These are phyloP conservation scores for Azolla pinnata DNA, from an alignment of 75 land plant species.

Conservation along the genomic window DNA sequence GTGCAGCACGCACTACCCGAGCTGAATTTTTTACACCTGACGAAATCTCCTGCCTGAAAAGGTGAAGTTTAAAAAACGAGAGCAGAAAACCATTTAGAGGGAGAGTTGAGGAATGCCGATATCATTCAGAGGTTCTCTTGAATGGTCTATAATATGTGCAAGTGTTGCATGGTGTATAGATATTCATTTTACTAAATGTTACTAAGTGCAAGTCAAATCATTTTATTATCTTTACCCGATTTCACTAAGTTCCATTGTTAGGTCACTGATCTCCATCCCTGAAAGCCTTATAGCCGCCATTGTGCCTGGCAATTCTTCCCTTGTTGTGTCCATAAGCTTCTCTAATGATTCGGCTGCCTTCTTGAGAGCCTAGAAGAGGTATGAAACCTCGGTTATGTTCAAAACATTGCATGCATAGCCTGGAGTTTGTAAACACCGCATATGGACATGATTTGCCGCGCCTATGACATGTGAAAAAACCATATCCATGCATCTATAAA, in stretches of 20 bases:
- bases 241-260: constrained; percentile 98
- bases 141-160: neutral
- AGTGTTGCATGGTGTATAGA: too few species aligned
- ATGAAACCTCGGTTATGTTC: too few species aligned
- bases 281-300: constrained; percentile 95
- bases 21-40: constrained; percentile 83
- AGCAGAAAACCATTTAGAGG: too few species aligned
- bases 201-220: too few species aligned
- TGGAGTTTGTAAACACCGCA: neutral
- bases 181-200: too few species aligned
- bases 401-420: neutral
- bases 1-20: constrained; percentile 72
- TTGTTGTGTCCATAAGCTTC: constrained; percentile 64
- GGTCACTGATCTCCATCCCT: constrained; percentile 97
- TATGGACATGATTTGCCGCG: neutral
- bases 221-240: constrained; percentile 48
- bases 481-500: neutral
- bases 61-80: too few species aligned
- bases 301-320: constrained; percentile 90
- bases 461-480: neutral
- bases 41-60: constrained; percentile 76
- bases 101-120: too few species aligned
- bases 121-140: too few species aligned
- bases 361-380: constrained; percentile 53
- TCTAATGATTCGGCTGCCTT: constrained; percentile 85